Base-by-base conservation (phyloP, 306 rosid genomes). In the Prosopis cineraria region DNA sequence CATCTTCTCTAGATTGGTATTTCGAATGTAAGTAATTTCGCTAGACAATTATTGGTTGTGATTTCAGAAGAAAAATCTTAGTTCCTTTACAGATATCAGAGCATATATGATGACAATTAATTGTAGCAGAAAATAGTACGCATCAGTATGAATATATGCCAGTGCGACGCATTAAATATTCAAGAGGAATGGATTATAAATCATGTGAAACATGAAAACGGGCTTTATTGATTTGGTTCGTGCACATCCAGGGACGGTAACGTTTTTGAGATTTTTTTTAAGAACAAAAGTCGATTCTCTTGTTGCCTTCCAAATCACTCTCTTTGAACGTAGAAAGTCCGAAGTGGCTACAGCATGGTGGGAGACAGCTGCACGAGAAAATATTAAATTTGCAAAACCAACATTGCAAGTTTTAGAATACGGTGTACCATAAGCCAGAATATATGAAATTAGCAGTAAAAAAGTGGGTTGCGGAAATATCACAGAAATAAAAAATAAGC, bases 201-300 rank as follows among this genome's bases (percentile, higher is more conserved):
- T 81, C 71, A 36, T 41, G 50, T 53, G 72, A 76, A 66, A 77
- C 6, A 65, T 34, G 79, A 73, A 73, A 80, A 76, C 68, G 39
- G 64, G 53, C 76, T 81, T 83, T 87, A 50, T 50, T 43, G 88
- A 55, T 81, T 22, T 83, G 84, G 89, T 84, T 84, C 84, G 44
- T 79, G 89, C 73, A 11, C 52, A 78, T 53, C 31, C 60, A 11
- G 52, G 72, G 77, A 73, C 70, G 36, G 56, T 63, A 47, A 50
- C 72, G 78, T 47, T 76, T 78, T 73, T 8, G 5, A 25, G 60
- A 24, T 50, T 60, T 56, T 55, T 41, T 7, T 66, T 33, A n/a
- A 20, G 3, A 16, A n/a, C 68, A 55, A 72, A 83, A 25, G 77
- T 27, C 68, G 80, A 39, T 62, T 81, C 74, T 31, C 74, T 31